Evolutionary conservation across 495 filamentous ascomycete genomes (phyloP), one percentile per base, ranked within the genome.

Genomic region (Xylaria curta): DNA sequence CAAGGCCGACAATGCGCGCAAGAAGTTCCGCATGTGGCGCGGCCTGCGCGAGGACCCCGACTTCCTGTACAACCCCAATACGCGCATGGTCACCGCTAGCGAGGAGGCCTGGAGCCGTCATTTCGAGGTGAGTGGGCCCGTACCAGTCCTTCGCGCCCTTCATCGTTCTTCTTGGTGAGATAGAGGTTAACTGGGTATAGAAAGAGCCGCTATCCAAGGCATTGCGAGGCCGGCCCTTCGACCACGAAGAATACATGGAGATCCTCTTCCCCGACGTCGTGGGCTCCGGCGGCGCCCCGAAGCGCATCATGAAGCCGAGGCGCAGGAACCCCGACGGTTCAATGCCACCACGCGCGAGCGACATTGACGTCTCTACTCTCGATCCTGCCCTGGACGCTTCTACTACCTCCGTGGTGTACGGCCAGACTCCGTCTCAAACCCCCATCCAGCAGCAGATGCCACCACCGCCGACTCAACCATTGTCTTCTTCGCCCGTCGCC

Each of bases 21-120:
- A 86, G 77, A 85, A 85, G 80, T 86, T 86, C 68, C 85, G 85
- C 46, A 81, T 86, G 63, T 86, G 85, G 85, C 76, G 84, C n/a
- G 84, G 85, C 15, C 67, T 86, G 53, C 75, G 85, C 5, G 85
- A 86, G 64, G 81, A 86, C 61, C 84, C 83, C 44, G 82, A 83
- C 62, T 86, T 86, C 65, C 75, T 79, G 38, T 86, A 86, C 69
- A 82, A 86, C 75, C 77, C 78, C 2, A 71, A 69, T 47, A 81
- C 80, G 15, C 78, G 79, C 53, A 85, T 79, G 40, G 84, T 86
- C 31, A 83, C 82, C 1, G 85, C 82, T 1, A 80, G 76, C 44
- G 85, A 86, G n/a, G 85, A 86, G 2, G 81, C 83, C 1, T 86
- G 85, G 85, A 75, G 73, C 58, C 74, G 82, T 42, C 85, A 86